phyloP scores from a whole-genome alignment of 495 filamentous ascomycete species.

The Penicillium cosmopolitanum region DNA sequence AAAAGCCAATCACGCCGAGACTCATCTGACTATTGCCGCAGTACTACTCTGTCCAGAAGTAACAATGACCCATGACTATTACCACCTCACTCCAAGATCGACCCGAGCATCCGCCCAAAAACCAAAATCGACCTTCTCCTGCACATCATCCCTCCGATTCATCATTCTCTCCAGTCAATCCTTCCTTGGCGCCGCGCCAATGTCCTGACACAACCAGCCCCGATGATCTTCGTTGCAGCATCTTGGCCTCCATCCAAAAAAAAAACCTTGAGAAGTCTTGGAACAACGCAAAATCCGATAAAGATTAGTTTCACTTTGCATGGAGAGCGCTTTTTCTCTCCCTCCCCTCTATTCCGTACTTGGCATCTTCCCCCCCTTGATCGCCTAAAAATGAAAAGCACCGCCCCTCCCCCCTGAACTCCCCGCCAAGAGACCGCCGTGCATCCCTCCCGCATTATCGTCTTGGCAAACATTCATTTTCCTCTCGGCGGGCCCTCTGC shows the following conservation, averaged over 20 bases:
- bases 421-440: conserved; percentile 38
- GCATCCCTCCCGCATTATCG: conserved; percentile 39
- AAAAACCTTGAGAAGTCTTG: background rate
- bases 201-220: conserved; percentile 2
- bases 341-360: background rate
- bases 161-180: conserved; percentile 16
- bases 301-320: background rate
- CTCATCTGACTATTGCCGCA: conserved; percentile 3
- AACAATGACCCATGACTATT: background rate
- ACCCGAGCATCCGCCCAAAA: background rate
- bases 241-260: conserved; percentile 4
- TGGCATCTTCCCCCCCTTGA: conserved; percentile 14
- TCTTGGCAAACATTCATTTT: conserved; percentile 29
- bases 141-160: background rate
- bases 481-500: conserved; percentile 7
- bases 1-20: background rate
- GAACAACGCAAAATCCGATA: background rate
- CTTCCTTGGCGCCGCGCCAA: conserved; percentile 20
- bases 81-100: background rate
- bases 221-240: conserved; percentile 22
- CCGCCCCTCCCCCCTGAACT: conserved; percentile 19
- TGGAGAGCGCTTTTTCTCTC: background rate
- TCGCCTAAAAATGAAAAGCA: conserved; percentile 12
- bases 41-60: background rate
- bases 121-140: background rate